A percentile compares a stretch with the other conserved stretches of the same genome.
Evolutionary conservation across 345 rosid genomes (phyloP).

Genomic region (Rhodomyrtus tomentosa): DNA sequence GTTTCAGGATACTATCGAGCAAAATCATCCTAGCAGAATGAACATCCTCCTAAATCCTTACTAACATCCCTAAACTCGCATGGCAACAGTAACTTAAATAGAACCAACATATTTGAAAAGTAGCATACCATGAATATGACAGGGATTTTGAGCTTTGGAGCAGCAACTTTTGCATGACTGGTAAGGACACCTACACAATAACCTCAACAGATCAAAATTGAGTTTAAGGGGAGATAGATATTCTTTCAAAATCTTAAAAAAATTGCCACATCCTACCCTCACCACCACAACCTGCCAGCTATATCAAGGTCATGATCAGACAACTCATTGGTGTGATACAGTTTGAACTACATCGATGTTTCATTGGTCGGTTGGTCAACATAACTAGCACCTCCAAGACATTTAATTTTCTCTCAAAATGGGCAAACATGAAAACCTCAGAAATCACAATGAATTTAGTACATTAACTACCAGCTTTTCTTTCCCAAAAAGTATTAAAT

Average conservation of each 20-base stretch:
- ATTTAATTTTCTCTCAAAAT: background rate
- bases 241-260: background rate
- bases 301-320: background rate
- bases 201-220: background rate
- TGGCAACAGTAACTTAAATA: background rate
- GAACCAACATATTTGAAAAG: background rate
- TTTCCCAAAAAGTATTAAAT: background rate
- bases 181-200: conserved; percentile 71
- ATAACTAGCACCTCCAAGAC: background rate
- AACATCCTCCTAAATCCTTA: conserved; percentile 1
- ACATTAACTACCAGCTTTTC: background rate
- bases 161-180: conserved; percentile 96
- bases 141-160: conserved; percentile 87
- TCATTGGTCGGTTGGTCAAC: background rate
- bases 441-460: background rate
- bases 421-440: background rate
- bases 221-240: background rate
- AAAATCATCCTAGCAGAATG: background rate
- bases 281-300: background rate
- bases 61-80: background rate
- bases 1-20: background rate
- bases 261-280: background rate
- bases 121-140: conserved; percentile 80
- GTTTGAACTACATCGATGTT: background rate
- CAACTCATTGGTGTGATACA: background rate